These are phyloP conservation scores for Luffa acutangula DNA, from an alignment of 306 rosid genomes.

Conservation along the genomic window DNA sequence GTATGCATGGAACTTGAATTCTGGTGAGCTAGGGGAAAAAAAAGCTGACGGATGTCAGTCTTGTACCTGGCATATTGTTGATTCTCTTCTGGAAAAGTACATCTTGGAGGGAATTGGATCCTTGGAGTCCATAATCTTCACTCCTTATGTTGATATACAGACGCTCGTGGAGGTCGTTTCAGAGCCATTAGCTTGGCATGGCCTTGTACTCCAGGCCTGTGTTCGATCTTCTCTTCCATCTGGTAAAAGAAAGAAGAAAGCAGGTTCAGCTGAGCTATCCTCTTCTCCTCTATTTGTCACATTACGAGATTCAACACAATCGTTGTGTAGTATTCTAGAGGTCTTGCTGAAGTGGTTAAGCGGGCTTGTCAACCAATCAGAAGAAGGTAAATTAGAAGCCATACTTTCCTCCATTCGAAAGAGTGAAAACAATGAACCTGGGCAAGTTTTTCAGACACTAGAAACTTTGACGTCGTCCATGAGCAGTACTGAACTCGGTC, in stretches of 20 bases:
- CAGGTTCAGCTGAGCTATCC: conserved; percentile 42
- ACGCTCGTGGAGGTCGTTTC: conserved; percentile 60
- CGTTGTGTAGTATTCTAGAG: conserved; percentile 39
- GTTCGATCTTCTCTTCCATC: conserved; percentile 65
- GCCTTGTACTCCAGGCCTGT: conserved; percentile 71
- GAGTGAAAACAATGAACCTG: conserved; percentile 46
- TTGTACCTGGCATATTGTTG: conserved; percentile 45
- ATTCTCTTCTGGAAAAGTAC: conserved; percentile 61
- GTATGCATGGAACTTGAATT: conserved; percentile 71
- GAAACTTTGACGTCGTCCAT: conserved; percentile 35
- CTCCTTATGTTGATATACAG: conserved; percentile 43
- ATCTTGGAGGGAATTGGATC: conserved; percentile 36
- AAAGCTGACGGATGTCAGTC: conserved; percentile 31
- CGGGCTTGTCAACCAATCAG: conserved; percentile 44
- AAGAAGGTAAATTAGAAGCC: conserved; percentile 46
- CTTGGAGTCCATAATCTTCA: conserved; percentile 30
- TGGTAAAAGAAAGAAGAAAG: conserved; percentile 84
- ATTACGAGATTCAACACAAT: conserved; percentile 42
- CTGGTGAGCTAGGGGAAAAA: conserved; percentile 40
- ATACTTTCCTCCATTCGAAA: conserved; percentile 34
- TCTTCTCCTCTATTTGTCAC: conserved; percentile 29
- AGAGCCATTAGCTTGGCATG: conserved; percentile 94
- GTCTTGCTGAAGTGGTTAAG: conserved; percentile 46
- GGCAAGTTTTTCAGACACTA: conserved; percentile 44
- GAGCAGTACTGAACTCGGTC: conserved; percentile 42